Evolutionary conservation across 768 basidiomycete species (phyloP).

Genomic region (Mycena maculata): DNA sequence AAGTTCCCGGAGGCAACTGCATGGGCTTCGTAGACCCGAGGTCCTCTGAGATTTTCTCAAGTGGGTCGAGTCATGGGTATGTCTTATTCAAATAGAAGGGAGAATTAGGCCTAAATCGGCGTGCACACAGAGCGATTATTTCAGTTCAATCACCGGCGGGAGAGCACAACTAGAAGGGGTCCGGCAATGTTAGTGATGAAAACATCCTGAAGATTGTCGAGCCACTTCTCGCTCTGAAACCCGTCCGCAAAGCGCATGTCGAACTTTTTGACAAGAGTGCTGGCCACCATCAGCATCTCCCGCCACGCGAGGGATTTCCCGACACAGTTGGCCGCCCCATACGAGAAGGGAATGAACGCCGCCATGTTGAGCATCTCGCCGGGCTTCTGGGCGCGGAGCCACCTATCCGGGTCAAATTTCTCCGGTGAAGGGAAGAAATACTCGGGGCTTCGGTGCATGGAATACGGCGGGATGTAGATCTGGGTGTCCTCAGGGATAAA

Average conservation of each 20-base stretch:
- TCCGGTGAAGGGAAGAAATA: constrained; percentile 59
- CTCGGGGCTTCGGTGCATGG: constrained; percentile 58
- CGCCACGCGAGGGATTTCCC: constrained; percentile 52
- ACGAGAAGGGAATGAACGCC: constrained; percentile 57
- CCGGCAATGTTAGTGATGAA: constrained; percentile 17
- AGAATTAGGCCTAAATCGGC: no score
- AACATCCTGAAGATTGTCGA: constrained; percentile 8
- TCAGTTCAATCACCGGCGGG: no score
- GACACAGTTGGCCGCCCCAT: constrained; percentile 56
- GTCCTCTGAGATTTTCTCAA: no score
- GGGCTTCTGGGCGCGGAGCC: not conserved
- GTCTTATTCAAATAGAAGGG: no score
- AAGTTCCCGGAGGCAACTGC: no score
- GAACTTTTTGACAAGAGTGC: constrained; percentile 50
- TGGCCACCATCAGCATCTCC: constrained; percentile 51
- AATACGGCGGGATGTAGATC: constrained; percentile 55
- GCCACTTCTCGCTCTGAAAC: constrained; percentile 9
- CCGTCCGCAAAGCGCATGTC: constrained; percentile 48
- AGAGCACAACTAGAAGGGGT: constrained; percentile 14
- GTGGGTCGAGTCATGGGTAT: no score
- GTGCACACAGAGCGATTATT: no score
- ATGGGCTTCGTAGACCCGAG: no score
- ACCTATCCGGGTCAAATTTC: constrained; percentile 40
- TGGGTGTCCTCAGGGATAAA: constrained; percentile 58
- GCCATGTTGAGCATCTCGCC: constrained; percentile 37